Evolutionary conservation across 163 green algal species (phyloP).

Genomic region (Scenedesmus sp.): DNA sequence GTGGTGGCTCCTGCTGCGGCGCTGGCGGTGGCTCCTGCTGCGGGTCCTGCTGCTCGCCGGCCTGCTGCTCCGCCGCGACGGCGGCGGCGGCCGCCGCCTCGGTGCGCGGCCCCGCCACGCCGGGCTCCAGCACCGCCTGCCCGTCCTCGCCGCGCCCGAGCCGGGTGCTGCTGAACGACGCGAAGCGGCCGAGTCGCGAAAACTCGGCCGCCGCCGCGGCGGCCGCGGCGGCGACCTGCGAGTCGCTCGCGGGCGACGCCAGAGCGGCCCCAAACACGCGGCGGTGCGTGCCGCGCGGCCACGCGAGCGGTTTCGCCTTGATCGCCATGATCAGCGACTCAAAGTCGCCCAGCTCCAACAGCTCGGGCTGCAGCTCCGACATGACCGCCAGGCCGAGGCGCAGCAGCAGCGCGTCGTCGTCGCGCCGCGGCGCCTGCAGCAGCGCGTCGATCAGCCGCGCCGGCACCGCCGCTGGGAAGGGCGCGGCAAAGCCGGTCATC

Average conservation of each 20-base stretch:
- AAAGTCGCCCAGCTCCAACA: conserved; percentile 86
- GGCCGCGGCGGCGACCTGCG: conserved; percentile 21
- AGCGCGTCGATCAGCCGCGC: conserved; percentile 88
- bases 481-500: conserved; percentile 87
- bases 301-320: conserved; percentile 64
- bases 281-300: conserved; percentile 25
- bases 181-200: background rate
- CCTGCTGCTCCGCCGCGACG: background rate
- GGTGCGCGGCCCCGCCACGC: conserved; percentile 13
- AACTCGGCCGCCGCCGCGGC: conserved; percentile 13
- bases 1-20: background rate
- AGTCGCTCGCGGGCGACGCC: conserved; percentile 10
- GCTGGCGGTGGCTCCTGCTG: background rate
- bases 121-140: conserved; percentile 10
- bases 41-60: background rate
- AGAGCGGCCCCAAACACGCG: conserved; percentile 15
- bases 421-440: conserved; percentile 60
- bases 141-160: background rate
- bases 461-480: conserved; percentile 81
- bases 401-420: conserved; percentile 50
- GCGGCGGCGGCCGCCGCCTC: background rate
- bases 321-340: conserved; percentile 85
- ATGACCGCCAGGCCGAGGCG: conserved; percentile 76
- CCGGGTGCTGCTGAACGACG: conserved; percentile 22
- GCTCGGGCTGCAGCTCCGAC: conserved; percentile 61